Evolutionary conservation across 192 early-diverging fungal species (phyloP), one percentile per base, ranked within the genome.

Genomic region (Funneliformis geosporum): DNA sequence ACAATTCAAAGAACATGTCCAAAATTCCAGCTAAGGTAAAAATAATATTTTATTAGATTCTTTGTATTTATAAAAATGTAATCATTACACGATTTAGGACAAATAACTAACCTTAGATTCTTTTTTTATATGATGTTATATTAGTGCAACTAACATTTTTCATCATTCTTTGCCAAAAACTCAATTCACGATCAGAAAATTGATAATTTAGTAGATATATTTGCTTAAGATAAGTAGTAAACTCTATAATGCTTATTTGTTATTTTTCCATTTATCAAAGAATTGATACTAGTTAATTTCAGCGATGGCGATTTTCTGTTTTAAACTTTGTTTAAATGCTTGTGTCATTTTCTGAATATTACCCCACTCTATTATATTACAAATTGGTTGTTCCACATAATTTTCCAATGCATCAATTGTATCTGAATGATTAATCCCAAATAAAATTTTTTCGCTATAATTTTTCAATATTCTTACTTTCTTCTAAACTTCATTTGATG

Each of bases 91-190:
- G 2, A 33, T 33, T 33, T 33, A 33, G 33, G 2, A 33, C 33
- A 39, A 38, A 67, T 38, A 39, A 67, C n/a, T 67, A 38, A 67
- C 65, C 25, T n/a, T 38, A 38, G 8, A 39, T 11, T 66, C 28
- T 66, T 67, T 18, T 67, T 28, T 25, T 8, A 39, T 39, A 67
- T 16, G 33, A 33, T 28, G 33, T 71, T 71, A 71, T 71, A 71
- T 71, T 71, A 8, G 12, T 71, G 25, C 16, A 71, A 11, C 16
- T 27, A 33, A n/a, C 21, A 28, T 6, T 9, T 71, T 11, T 71
- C 23, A 71, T 8, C 28, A 71, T 71, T 47, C 7, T 5, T n/a
- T 50, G 9, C 43, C 43, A 71, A 71, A 14, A 14, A 46, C 43
- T 4, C 43, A 71, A 46, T 47, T 71, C 43, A 43, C 23, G 3